phyloP scores from a whole-genome alignment of 2,329 filamentous ascomycete genomes.

The Verticillium zaregamsianum region DNA sequence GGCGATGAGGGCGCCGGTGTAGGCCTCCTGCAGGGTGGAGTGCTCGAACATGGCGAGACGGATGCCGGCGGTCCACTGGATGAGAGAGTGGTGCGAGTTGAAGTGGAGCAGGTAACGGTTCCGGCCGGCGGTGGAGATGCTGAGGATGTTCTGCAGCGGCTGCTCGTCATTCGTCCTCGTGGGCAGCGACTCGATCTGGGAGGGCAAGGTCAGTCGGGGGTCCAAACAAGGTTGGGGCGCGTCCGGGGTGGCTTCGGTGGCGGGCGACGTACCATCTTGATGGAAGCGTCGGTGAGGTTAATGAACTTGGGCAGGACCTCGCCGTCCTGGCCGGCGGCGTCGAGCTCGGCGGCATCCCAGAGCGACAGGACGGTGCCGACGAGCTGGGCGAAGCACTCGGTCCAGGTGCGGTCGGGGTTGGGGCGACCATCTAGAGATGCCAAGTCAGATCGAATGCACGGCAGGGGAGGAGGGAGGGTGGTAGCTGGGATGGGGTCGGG shows the following conservation, averaged over 20 bases:
- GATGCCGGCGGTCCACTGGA: slow-evolving; percentile 95
- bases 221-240: neutral
- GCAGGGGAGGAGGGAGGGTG: neutral
- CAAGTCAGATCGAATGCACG: slow-evolving; percentile 2
- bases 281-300: slow-evolving; percentile 93
- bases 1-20: slow-evolving; percentile 91
- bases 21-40: slow-evolving; percentile 88
- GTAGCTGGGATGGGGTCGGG: slow-evolving; percentile 5
- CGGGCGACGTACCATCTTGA: slow-evolving; percentile 75
- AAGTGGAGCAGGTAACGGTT: slow-evolving; percentile 97
- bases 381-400: slow-evolving; percentile 94
- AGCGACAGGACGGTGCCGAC: slow-evolving; percentile 92
- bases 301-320: slow-evolving; percentile 90
- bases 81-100: slow-evolving; percentile 86
- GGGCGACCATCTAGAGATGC: slow-evolving; percentile 69
- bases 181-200: slow-evolving; percentile 80
- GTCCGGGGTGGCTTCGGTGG: neutral
- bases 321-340: slow-evolving; percentile 78
- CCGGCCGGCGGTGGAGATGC: slow-evolving; percentile 89
- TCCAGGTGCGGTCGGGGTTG: slow-evolving; percentile 84
- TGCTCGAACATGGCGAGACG: slow-evolving; percentile 93
- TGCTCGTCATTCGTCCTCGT: slow-evolving; percentile 74
- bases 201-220: neutral
- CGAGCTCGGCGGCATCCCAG: slow-evolving; percentile 91
- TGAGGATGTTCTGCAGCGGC: slow-evolving; percentile 89